Conservation (phyloP, 139 green algal genomes). For the Desmodesmus armatus region DNA sequence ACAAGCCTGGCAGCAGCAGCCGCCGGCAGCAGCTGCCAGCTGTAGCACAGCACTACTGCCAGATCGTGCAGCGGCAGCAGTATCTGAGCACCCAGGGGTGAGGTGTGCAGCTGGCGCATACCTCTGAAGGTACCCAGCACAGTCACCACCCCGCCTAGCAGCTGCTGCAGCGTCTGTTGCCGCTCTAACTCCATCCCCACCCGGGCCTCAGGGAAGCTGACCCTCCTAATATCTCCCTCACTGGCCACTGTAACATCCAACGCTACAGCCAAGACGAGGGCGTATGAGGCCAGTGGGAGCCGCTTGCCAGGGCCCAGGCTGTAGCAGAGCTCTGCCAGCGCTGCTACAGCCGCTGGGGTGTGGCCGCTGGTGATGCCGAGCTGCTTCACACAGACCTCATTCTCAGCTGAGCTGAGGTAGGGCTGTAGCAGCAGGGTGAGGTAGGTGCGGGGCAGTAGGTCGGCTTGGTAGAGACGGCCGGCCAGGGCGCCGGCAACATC, state of each 20-base stretch:
- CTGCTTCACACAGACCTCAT: background rate
- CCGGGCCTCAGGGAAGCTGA: background rate
- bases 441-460: background rate
- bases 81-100: background rate
- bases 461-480: constrained; percentile 5
- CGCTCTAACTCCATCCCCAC: background rate
- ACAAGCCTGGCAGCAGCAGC: background rate
- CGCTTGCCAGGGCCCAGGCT: background rate
- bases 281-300: constrained; percentile 12
- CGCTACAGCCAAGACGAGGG: background rate
- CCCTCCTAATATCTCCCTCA: background rate
- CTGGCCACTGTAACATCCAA: background rate
- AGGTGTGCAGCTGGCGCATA: constrained; percentile 11
- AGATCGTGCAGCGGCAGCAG: constrained; percentile 32
- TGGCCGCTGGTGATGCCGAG: background rate
- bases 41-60: constrained; percentile 41
- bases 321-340: constrained; percentile 8
- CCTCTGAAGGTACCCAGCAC: constrained; percentile 33
- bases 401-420: background rate
- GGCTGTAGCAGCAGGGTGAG: constrained; percentile 28
- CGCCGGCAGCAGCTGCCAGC: constrained; percentile 12
- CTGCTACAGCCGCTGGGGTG: background rate
- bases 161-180: constrained; percentile 16
- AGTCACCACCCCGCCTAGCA: constrained; percentile 11
- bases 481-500: too few relatives aligned